phyloP scores from a whole-genome alignment of 2,329 filamentous ascomycete species.

The Cordyceps farinosa region DNA sequence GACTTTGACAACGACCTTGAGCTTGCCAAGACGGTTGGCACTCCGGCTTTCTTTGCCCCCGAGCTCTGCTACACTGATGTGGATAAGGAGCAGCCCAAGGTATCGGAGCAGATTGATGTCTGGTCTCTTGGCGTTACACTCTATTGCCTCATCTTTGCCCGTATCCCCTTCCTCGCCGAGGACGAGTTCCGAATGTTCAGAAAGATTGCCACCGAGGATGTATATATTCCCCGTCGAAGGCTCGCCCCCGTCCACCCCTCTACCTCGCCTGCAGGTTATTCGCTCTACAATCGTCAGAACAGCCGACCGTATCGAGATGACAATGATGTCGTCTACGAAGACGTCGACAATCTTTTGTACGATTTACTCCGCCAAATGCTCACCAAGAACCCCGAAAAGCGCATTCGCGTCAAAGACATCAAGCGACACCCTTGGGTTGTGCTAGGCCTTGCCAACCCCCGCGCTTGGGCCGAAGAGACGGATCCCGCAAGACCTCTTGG shows the following conservation, averaged over 20 bases:
- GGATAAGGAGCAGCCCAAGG: conserved; percentile 65
- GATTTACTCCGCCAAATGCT: conserved; percentile 79
- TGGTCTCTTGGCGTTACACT: conserved; percentile 96
- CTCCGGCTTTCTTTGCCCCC: conserved; percentile 94
- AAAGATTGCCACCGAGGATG: conserved; percentile 87
- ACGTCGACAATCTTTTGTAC: conserved; percentile 73
- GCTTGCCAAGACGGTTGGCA: conserved; percentile 96
- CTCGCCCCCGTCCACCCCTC: conserved; percentile 70
- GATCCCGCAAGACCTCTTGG: conserved; percentile 75
- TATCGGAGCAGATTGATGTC: conserved; percentile 92
- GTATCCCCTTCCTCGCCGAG: conserved; percentile 87
- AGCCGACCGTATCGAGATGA: conserved; percentile 69
- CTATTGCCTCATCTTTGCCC: conserved; percentile 91
- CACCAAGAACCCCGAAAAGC: conserved; percentile 81
- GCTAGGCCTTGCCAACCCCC: conserved; percentile 68
- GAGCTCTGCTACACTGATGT: conserved; percentile 89
- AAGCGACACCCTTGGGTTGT: conserved; percentile 93
- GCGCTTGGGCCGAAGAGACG: conserved; percentile 88
- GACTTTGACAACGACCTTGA: conserved; percentile 92
- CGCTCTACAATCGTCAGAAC: conserved; percentile 55
- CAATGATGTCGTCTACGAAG: conserved; percentile 78
- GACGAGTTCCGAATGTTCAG: conserved; percentile 91
- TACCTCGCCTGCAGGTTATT: conserved; percentile 52
- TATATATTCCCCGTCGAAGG: conserved; percentile 78
- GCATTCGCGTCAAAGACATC: conserved; percentile 86